These are phyloP conservation scores for Exsudoporus frostii DNA, from an alignment of 768 basidiomycete genomes.

Conservation along the genomic window DNA sequence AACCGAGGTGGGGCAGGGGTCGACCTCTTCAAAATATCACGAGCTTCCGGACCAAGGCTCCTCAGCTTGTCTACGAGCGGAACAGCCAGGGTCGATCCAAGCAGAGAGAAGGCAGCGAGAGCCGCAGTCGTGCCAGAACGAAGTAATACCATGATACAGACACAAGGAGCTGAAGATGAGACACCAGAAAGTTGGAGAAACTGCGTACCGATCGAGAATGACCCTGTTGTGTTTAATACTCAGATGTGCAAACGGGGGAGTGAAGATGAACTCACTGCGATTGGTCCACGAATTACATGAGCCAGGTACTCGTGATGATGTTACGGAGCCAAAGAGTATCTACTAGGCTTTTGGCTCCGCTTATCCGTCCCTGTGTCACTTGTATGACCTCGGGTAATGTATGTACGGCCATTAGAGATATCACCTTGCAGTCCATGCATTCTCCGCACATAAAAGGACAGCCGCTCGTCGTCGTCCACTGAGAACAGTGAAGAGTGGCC, in stretches of 20 bases:
- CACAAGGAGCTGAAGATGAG: neutral
- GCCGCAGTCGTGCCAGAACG: neutral
- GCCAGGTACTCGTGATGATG: neutral
- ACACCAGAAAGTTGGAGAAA: neutral
- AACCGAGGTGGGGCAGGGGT: conserved; percentile 48
- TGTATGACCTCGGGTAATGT: neutral
- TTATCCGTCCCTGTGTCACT: neutral
- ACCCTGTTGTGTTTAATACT: conserved; percentile 4
- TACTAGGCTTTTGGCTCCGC: neutral
- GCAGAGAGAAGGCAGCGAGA: conserved; percentile 1
- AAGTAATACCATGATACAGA: conserved; percentile 10
- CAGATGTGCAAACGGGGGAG: neutral
- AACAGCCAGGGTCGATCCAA: conserved; percentile 6
- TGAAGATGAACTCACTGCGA: neutral
- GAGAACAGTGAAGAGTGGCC: neutral
- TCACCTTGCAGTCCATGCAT: neutral
- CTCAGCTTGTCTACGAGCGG: conserved; percentile 17
- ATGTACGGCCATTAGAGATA: neutral
- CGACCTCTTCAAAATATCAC: conserved; percentile 15
- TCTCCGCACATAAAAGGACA: neutral
- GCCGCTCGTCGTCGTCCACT: neutral
- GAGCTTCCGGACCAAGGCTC: conserved; percentile 16
- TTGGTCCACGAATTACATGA: neutral
- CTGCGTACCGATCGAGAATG: neutral
- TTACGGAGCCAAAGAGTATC: neutral